Base-by-base conservation (phyloP, 768 basidiomycete species). In the Serendipita vermifera region DNA sequence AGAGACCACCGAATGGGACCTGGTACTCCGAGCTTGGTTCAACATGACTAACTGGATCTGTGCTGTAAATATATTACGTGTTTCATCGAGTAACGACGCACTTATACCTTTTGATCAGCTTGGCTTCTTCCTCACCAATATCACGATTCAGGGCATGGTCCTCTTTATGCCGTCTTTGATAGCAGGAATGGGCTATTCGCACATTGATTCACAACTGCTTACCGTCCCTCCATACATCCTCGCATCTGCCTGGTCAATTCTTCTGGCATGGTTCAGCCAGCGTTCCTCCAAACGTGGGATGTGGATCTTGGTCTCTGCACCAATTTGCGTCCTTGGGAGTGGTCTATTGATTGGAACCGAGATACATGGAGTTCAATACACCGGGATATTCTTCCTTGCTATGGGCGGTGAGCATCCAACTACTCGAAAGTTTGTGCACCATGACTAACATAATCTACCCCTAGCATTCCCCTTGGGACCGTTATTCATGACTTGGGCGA, bases 171-270 rank as follows among this genome's bases (percentile, higher is more conserved):
- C 76, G 2, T 74, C 75, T 17, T 73, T 77, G 13, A 64, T 77
- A 22, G 66, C 71, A 9, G 55, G 38, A 55, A 31, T 56, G 22
- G 54, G 26, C 7, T 48, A 77, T 73, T 72, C 38, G 68, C 69
- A 51, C 5, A 70, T 77, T 11, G 65, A 75, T 60, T 68, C 72
- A 1, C 75, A 77, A 58, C 68, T 77, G 11, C 70, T 73, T 3
- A 76, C 75, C n/a, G 76, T 77, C 1, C 75, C 75, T 0, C 73
- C 74, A 3, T 76, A 72, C 56, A 57, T 72, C n/a, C 70, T 70
- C 3, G 71, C 69, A 15, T 70, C 66, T 3, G 66, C 72, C 32
- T 75, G 74, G 71, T 67, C 73, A 1, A 51, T 75, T 22, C 33
- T 65, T 20, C 62, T 60, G 27, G 63, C 69, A 13, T 75, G 70